Conservation (phyloP, 75 land plant genomes). For the Isoetes taiwanensis region DNA sequence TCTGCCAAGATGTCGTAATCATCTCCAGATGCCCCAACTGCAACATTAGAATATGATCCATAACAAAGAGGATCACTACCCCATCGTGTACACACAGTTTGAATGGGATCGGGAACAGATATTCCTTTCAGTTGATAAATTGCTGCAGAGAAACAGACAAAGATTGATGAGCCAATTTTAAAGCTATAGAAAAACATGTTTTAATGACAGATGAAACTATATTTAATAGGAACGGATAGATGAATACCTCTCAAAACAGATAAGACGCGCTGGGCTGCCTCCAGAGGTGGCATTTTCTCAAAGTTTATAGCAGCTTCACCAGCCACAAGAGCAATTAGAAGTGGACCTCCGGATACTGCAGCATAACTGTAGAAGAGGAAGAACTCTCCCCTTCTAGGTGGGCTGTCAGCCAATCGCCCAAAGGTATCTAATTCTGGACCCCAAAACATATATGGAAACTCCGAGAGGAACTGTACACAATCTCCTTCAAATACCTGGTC, state of each 20-base stretch:
- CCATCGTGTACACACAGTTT: constrained; percentile 95
- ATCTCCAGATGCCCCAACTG: constrained; percentile 98
- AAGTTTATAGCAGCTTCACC: constrained; percentile 94
- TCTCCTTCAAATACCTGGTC: constrained; percentile 76
- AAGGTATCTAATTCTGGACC: constrained; percentile 81
- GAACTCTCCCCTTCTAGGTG: constrained; percentile 77
- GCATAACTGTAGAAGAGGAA: constrained; percentile 99
- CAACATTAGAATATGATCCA: constrained; percentile 96
- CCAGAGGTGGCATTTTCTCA: constrained; percentile 70
- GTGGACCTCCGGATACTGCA: constrained; percentile 93
- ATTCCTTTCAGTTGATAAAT: constrained; percentile 87
- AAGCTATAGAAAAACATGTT: background rate
- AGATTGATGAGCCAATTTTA: no score
- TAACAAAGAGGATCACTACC: constrained; percentile 78
- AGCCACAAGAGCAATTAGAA: constrained; percentile 85
- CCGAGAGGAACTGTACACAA: constrained; percentile 68
- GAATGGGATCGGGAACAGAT: constrained; percentile 85
- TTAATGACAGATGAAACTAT: no score
- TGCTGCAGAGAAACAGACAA: constrained; percentile 30
- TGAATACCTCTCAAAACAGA: constrained; percentile 59
- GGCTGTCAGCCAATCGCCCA: constrained; percentile 67
- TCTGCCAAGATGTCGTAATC: constrained; percentile 97
- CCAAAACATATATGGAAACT: constrained; percentile 81
- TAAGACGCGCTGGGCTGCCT: constrained; percentile 71
- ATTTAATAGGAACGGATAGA: background rate